A percentile compares a stretch with the other conserved stretches of the same genome.
These are phyloP conservation scores for Penstemon davidsonii DNA, from an alignment of 257 asterid species.

Conservation along the genomic window DNA sequence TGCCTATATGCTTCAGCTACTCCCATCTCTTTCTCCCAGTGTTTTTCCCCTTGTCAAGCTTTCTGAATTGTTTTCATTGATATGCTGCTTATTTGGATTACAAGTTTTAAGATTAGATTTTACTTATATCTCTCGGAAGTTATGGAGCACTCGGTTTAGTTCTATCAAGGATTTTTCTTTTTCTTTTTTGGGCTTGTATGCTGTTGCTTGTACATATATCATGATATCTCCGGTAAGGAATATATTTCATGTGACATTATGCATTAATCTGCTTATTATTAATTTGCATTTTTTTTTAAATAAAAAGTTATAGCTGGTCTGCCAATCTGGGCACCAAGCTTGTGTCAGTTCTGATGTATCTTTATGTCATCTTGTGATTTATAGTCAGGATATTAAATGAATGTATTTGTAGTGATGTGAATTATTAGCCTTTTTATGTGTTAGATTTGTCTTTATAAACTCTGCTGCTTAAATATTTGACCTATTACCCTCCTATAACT, in stretches of 20 bases:
- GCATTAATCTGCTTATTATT: not conserved
- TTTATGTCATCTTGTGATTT: not conserved
- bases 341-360: not conserved
- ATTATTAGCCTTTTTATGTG: not conserved
- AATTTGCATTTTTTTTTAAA: not conserved
- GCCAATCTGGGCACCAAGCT: not conserved
- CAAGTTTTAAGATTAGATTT: not conserved
- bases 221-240: not conserved
- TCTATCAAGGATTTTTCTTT: not conserved
- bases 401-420: not conserved
- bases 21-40: constrained; percentile 14
- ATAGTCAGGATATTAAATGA: not conserved
- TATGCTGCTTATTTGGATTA: not conserved
- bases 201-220: not conserved
- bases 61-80: constrained; percentile 3
- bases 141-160: not conserved
- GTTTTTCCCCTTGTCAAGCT: constrained; percentile 14
- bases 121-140: constrained; percentile 14
- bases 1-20: constrained; percentile 31
- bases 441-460: not conserved
- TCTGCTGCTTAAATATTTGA: not conserved
- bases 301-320: not conserved
- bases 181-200: constrained; percentile 12
- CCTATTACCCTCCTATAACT: not conserved
- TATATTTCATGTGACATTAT: constrained; percentile 8